Evolutionary conservation across 148 eudicot species (phyloP).

Genomic region (Heliamphora exappendiculata): DNA sequence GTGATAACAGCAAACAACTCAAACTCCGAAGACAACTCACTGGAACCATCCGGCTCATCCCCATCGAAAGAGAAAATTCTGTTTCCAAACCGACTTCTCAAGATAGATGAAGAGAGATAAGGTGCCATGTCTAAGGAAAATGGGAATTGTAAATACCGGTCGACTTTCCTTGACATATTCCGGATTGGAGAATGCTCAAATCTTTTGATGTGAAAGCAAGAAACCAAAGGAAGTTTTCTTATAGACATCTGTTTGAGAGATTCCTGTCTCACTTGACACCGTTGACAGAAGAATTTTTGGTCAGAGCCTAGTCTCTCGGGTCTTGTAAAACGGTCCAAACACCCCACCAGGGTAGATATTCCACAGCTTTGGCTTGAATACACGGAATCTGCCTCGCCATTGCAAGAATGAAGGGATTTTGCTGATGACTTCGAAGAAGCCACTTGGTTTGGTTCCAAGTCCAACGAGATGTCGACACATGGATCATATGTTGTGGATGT

Average conservation of each 20-base stretch:
- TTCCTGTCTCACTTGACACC: conserved; percentile 66
- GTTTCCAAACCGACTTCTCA: conserved; percentile 63
- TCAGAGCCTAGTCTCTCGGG: conserved; percentile 70
- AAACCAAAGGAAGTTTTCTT: conserved; percentile 68
- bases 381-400: conserved; percentile 30
- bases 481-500: conserved; percentile 82
- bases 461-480: conserved; percentile 68
- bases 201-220: conserved; percentile 75
- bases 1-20: conserved; percentile 78
- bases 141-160: conserved; percentile 71
- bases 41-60: conserved; percentile 36
- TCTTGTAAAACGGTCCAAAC: conserved; percentile 69
- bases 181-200: conserved; percentile 56
- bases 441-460: conserved; percentile 47
- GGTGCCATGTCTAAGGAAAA: conserved; percentile 74
- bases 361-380: conserved; percentile 21
- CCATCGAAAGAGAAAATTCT: conserved; percentile 46
- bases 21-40: conserved; percentile 55
- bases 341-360: conserved; percentile 46
- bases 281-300: conserved; percentile 76
- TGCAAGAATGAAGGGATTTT: conserved; percentile 39
- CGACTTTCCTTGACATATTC: conserved; percentile 61
- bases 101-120: conserved; percentile 64
- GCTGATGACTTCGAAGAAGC: conserved; percentile 19
- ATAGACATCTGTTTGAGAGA: conserved; percentile 83